Base-by-base conservation (phyloP, 768 basidiomycete species). In the Infundibulicybe gibba region DNA sequence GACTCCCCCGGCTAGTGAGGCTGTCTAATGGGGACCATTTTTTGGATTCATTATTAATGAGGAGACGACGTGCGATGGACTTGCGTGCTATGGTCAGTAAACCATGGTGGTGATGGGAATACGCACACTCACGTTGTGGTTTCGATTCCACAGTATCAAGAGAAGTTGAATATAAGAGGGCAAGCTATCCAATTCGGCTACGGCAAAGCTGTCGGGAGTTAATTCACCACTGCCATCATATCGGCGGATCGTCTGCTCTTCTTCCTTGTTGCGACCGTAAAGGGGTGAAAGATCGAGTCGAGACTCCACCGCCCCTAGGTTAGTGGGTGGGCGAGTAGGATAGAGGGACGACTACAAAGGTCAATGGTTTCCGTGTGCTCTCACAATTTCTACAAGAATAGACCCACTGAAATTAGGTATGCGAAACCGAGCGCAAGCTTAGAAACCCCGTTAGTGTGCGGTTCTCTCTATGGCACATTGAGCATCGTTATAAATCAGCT, bases 171-270 rank as follows among this genome's bases (percentile, higher is more conserved):
- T 54, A 5, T 53, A 46, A 39, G 49, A 48, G 9, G 57, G 50
- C 15, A 53, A 47, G 33, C 48, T 46, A 34, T 32, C 44, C 16
- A 44, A 37, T 13, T 49, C 45, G 43, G 56, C 54, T 4, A 57
- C 59, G 32, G 31, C 50, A 32, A 60, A 60, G 33, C 54, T 56
- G 44, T 60, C 59, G 0, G 59, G 59, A 32, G 51, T 49, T 15
- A 60, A 48, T 52, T 52, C 56, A 13, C 59, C 59, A 30, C 48
- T 34, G 2, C 59, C 59, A 17, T 60, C 57, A 42, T 56, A 58
- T n/a, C 40, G 35, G 9, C 59, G 54, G 38, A 60, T 45, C 38
- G 32, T 31, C 32, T 54, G 43, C 5, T 42, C 37, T 35, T 60
- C 58, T 14, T 13, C 25, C 9, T 52, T 46, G 32, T 44, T 50